Evolutionary conservation across 805 yeast species (phyloP).

Genomic region (Saccharomyces paradoxus): DNA sequence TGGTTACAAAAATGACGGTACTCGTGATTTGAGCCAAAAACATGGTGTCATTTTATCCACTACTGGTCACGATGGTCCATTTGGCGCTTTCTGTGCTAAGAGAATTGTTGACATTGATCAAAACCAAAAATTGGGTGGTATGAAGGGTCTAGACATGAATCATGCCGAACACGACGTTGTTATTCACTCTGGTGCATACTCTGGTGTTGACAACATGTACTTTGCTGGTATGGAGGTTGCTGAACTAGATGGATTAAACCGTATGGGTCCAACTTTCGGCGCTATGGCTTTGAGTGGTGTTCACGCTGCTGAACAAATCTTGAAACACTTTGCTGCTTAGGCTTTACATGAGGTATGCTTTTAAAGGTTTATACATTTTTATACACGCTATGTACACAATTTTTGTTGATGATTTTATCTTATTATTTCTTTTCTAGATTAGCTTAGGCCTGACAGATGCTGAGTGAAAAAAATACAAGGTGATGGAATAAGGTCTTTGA

Average conservation of each 20-base stretch:
- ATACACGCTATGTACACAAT: background rate
- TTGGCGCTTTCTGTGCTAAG: constrained; percentile 73
- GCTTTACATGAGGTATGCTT: background rate
- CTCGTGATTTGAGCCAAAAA: constrained; percentile 30
- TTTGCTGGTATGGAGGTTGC: constrained; percentile 70
- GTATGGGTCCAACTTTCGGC: constrained; percentile 82
- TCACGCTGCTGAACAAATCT: constrained; percentile 57
- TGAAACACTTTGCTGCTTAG: constrained; percentile 24
- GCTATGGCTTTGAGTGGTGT: constrained; percentile 76
- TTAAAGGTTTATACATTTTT: background rate
- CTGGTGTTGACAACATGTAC: constrained; percentile 26
- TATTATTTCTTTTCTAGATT: too few species aligned
- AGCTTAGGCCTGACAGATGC: too few species aligned
- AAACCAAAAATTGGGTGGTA: constrained; percentile 47
- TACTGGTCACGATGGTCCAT: constrained; percentile 78
- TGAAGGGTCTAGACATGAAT: constrained; percentile 77
- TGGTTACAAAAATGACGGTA: constrained; percentile 28
- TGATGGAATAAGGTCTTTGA: too few species aligned
- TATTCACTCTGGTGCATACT: constrained; percentile 45
- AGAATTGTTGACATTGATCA: constrained; percentile 48
- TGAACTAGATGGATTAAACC: constrained; percentile 66
- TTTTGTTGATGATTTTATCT: background rate
- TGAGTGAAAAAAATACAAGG: too few species aligned
- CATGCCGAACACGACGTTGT: constrained; percentile 70
- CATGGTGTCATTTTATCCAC: constrained; percentile 55